phyloP scores from a whole-genome alignment of 2,329 filamentous ascomycete species.

The Pestalotiopsis sp. region DNA sequence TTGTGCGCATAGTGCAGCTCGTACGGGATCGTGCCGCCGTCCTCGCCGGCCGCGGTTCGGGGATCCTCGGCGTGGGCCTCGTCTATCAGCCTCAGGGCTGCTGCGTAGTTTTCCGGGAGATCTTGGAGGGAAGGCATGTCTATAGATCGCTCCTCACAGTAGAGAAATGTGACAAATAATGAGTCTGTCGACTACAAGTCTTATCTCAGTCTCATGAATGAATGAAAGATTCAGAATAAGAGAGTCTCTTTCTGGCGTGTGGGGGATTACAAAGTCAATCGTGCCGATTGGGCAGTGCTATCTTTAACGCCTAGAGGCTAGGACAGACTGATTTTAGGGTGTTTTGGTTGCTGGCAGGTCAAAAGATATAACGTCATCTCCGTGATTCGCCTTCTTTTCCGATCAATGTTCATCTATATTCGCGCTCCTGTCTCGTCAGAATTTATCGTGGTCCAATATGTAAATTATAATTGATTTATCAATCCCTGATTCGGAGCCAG shows the following conservation, averaged over 20 bases:
- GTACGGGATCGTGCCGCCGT: slow-evolving; percentile 43
- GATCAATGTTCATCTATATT: too few relatives aligned
- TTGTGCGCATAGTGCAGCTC: slow-evolving; percentile 82
- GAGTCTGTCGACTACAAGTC: not conserved
- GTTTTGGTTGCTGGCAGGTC: too few relatives aligned
- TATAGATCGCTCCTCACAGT: too few relatives aligned
- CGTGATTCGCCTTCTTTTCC: too few relatives aligned
- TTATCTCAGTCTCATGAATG: not conserved
- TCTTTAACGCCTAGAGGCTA: not conserved
- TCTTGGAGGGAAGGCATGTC: slow-evolving; percentile 7
- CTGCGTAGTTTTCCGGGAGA: slow-evolving; percentile 42
- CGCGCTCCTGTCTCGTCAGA: too few relatives aligned
- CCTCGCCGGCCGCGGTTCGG: slow-evolving; percentile 48
- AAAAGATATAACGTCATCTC: too few relatives aligned
- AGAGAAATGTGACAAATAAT: not conserved
- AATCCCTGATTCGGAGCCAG: too few relatives aligned
- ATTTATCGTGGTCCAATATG: too few relatives aligned
- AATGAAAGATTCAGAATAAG: not conserved
- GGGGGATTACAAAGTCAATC: slow-evolving; percentile 10
- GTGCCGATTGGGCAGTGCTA: slow-evolving; percentile 9
- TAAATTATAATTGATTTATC: too few relatives aligned
- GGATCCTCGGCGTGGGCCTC: slow-evolving; percentile 72
- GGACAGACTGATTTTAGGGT: not conserved
- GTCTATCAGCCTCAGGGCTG: slow-evolving; percentile 71
- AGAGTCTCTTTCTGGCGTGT: not conserved